Percentiles rank a stretch among this genome's conserved stretches.
These are phyloP conservation scores for Farysia itapuensis DNA, from an alignment of 1,284 basidiomycete genomes.

Conservation along the genomic window DNA sequence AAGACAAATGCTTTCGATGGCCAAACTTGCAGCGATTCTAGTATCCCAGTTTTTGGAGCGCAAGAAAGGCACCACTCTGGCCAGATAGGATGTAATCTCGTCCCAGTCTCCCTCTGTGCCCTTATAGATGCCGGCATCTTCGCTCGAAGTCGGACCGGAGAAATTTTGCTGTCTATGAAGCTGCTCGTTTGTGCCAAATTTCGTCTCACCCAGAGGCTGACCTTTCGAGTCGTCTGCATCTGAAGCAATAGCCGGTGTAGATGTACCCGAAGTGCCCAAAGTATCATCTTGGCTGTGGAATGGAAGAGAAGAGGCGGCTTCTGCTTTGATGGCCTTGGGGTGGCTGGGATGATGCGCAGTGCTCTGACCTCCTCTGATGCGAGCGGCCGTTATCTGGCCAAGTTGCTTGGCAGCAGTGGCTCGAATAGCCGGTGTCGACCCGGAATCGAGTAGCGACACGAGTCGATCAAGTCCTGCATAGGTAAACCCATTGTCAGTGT, in stretches of 20 bases:
- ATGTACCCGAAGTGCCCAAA: slow-evolving; percentile 18
- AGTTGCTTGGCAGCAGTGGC: slow-evolving; percentile 89
- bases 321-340: slow-evolving; percentile 7
- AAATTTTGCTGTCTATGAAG: slow-evolving; percentile 29
- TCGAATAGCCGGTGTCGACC: slow-evolving; percentile 80
- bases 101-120: slow-evolving; percentile 72
- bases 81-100: slow-evolving; percentile 60
- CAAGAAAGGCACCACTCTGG: slow-evolving; percentile 79
- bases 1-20: slow-evolving; percentile 80
- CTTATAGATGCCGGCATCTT: slow-evolving; percentile 26
- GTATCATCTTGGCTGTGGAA: not conserved
- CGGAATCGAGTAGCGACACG: slow-evolving; percentile 84
- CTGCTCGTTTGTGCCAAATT: slow-evolving; percentile 34
- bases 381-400: slow-evolving; percentile 72
- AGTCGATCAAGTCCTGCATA: slow-evolving; percentile 80
- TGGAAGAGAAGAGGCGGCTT: not conserved
- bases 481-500: too few species aligned
- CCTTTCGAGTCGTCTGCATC: slow-evolving; percentile 12
- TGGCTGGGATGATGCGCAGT: slow-evolving; percentile 24
- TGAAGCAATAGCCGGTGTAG: slow-evolving; percentile 18
- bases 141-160: slow-evolving; percentile 14
- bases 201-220: not conserved
- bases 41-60: slow-evolving; percentile 87
- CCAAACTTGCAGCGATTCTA: slow-evolving; percentile 77
- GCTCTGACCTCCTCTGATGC: slow-evolving; percentile 62